Evolutionary conservation across 129 eudicot species (phyloP), one percentile per base, ranked within the genome.

Genomic region (Pseudognaphalium luteoalbum): DNA sequence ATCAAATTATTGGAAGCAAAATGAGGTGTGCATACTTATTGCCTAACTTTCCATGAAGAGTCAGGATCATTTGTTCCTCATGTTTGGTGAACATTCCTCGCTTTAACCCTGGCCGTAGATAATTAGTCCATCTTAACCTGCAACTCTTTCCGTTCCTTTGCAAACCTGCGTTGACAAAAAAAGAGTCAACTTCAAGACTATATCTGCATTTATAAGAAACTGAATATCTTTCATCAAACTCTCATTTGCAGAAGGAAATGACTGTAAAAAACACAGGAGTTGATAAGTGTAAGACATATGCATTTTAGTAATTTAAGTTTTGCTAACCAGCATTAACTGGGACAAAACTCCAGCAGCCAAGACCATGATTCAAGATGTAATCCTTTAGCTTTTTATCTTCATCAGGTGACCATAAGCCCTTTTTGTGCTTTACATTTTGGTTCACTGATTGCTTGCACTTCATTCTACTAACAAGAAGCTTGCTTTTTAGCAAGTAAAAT

Each of bases 121-220:
- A 89, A 82, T 92, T 92, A 58, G 84, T 86, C 96, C 98, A 92
- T 80, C 98, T 81, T 81, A 92, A 76, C 80, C 98, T 88, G 76
- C 98, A 92, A 80, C 98, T 92, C 83, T 92, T 92, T 34, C 96
- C 98, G 28, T 81, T 89, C 69, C 98, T 84, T 76, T 88, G 86
- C 77, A 92, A 83, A 44, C 98, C 98, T 92, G 83, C 41, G 41
- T 19, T 4, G 76, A 30, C 10, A 58, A 69, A 42, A 44, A 19
- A 22, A 29, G 60, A 68, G 81, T 58, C 51, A 77, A 77, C 81
- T 39, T 61, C 20, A 77, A 35, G 68, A 10, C 14, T 47, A 22
- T 25, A 39, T 68, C 58, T 54, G 6, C 59, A 68, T 50, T 63
- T 63, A 17, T 15, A 75, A 75, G 51, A 63, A 25, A 25, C 28